Conservation (phyloP, 1,139 yeast species). For the Lodderomyces oxycetoniae region DNA sequence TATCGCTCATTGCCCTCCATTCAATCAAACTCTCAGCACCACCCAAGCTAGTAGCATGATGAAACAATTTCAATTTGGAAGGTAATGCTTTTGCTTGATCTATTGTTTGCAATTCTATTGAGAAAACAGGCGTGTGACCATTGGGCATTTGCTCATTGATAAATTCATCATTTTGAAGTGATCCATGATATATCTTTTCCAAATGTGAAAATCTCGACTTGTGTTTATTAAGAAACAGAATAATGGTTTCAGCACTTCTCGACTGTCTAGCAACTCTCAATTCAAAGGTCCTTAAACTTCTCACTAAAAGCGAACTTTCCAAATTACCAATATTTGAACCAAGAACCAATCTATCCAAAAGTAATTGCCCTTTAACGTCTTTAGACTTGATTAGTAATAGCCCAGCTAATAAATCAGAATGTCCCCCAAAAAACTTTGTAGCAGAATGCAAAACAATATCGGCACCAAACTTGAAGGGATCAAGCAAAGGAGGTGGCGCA, state of each 20-base stretch:
- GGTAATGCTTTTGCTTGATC: conserved; percentile 64
- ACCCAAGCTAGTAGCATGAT: conserved; percentile 90
- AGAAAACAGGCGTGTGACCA: conserved; percentile 74
- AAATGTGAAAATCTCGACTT: conserved; percentile 45
- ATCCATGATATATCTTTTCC: conserved; percentile 58
- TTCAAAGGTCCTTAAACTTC: conserved; percentile 78
- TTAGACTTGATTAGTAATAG: conserved; percentile 58
- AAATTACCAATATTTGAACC: conserved; percentile 79
- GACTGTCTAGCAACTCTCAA: conserved; percentile 66
- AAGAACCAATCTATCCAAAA: conserved; percentile 57
- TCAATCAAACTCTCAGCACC: conserved; percentile 91
- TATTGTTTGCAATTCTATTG: conserved; percentile 50
- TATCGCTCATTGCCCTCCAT: conserved; percentile 81
- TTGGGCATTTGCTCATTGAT: conserved; percentile 57
- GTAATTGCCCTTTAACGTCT: conserved; percentile 41
- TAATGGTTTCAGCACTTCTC: conserved; percentile 58
- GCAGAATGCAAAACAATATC: conserved; percentile 87
- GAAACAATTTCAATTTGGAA: conserved; percentile 60
- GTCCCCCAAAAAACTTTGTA: conserved; percentile 90
- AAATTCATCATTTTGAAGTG: conserved; percentile 51
- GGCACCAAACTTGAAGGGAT: conserved; percentile 76
- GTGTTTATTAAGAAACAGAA: conserved; percentile 52
- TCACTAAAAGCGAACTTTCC: conserved; percentile 66
- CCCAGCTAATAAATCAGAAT: conserved; percentile 87
- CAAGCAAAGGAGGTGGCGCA: conserved; percentile 88